A percentile compares a stretch with the other conserved stretches of the same genome.
Evolutionary conservation across 2,329 filamentous ascomycete species (phyloP).

Genomic region (Arthrobotrys musiformis): DNA sequence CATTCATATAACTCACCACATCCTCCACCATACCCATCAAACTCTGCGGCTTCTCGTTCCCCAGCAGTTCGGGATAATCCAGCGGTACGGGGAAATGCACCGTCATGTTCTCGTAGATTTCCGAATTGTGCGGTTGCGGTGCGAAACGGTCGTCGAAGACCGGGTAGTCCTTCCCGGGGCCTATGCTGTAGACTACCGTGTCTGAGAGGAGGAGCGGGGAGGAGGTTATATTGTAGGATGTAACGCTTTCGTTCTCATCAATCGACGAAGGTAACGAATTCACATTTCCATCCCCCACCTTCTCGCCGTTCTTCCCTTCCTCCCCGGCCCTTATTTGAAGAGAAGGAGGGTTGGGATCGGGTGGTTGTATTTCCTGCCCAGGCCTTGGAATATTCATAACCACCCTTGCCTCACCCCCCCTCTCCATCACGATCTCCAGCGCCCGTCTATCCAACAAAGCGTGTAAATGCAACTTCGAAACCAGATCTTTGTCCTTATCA

Average conservation of each 20-base stretch:
- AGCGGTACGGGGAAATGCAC: slow-evolving; percentile 16
- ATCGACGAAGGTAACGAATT: not conserved
- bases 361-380: not conserved
- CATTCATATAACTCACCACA: slow-evolving; percentile 20
- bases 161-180: slow-evolving; percentile 6
- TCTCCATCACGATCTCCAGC: slow-evolving; percentile 5
- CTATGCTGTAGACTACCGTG: slow-evolving; percentile 27
- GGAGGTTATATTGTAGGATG: slow-evolving; percentile 15
- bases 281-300: not conserved
- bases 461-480: slow-evolving; percentile 6
- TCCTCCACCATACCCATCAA: slow-evolving; percentile 32
- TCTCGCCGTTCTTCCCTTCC: not conserved
- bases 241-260: not conserved
- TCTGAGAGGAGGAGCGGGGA: slow-evolving; percentile 19
- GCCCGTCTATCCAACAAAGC: slow-evolving; percentile 15
- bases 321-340: not conserved
- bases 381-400: slow-evolving; percentile 26
- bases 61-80: slow-evolving; percentile 23
- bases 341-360: not conserved
- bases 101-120: slow-evolving; percentile 11
- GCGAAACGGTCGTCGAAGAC: slow-evolving; percentile 30
- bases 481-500: not conserved
- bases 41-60: slow-evolving; percentile 35
- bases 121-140: not conserved
- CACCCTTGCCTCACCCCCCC: not conserved